phyloP scores from a whole-genome alignment of 345 rosid genomes.

The Raphanus raphanistrum region DNA sequence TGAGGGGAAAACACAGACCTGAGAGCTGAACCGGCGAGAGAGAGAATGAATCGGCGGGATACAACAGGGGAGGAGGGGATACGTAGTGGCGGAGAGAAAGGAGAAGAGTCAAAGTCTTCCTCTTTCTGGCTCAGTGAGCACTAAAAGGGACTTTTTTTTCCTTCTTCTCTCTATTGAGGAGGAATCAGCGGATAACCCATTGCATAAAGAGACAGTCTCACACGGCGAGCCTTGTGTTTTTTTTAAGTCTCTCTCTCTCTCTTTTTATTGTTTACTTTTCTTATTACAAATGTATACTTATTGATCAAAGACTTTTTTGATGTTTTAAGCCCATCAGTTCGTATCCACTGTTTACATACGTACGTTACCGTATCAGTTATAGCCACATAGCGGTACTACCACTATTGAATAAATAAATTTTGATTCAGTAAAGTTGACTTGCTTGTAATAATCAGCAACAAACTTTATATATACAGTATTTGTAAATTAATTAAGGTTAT shows the following conservation, averaged over 20 bases:
- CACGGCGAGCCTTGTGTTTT: constrained; percentile 1
- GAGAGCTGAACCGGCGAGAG: constrained; percentile 13
- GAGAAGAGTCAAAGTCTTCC: constrained; percentile 40
- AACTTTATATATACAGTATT: neutral
- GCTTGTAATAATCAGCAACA: neutral
- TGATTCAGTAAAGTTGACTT: no score
- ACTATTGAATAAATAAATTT: no score
- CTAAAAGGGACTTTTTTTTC: neutral
- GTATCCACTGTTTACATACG: neutral
- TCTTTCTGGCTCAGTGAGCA: constrained; percentile 24
- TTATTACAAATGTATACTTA: neutral
- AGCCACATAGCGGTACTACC: neutral
- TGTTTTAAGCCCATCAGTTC: no score
- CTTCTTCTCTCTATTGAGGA: neutral
- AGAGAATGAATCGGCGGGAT: constrained; percentile 3
- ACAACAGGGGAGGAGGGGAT: neutral
- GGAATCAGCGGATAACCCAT: constrained; percentile 11
- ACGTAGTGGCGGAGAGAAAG: neutral
- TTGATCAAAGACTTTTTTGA: neutral
- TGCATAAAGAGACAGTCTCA: constrained; percentile 3
- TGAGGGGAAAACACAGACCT: constrained; percentile 19
- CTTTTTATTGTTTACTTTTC: neutral
- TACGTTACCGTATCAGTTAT: neutral
- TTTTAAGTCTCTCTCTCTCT: neutral
- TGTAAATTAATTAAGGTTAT: no score